Conservation (phyloP, 2,329 filamentous ascomycete species). For the Aspergillus melleus region DNA sequence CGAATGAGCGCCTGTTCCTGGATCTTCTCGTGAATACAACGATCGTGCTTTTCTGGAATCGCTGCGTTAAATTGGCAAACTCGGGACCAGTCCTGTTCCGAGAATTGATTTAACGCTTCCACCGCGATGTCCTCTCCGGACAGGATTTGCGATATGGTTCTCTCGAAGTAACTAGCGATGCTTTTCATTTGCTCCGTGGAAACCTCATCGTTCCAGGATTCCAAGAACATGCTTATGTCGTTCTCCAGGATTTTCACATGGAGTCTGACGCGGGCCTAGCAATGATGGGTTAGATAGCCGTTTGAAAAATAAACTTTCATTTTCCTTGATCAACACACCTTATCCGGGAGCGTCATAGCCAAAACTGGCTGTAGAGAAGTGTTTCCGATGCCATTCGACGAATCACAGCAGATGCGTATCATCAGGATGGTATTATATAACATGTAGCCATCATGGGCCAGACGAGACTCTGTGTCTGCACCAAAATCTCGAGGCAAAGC, state of each 20-base stretch:
- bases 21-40: slow-evolving; percentile 40
- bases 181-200: slow-evolving; percentile 43
- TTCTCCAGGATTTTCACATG: slow-evolving; percentile 37
- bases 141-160: slow-evolving; percentile 51
- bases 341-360: slow-evolving; percentile 31
- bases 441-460: slow-evolving; percentile 19
- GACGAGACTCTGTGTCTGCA: slow-evolving; percentile 7
- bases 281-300: slow-evolving; percentile 6
- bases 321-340: slow-evolving; percentile 25
- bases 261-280: slow-evolving; percentile 37
- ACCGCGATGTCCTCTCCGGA: slow-evolving; percentile 44
- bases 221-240: slow-evolving; percentile 38
- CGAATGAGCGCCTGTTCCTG: slow-evolving; percentile 38
- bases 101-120: slow-evolving; percentile 55
- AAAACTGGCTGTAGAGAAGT: slow-evolving; percentile 25
- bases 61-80: slow-evolving; percentile 56
- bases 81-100: slow-evolving; percentile 56
- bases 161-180: slow-evolving; percentile 55
- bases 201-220: slow-evolving; percentile 41
- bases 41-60: slow-evolving; percentile 39
- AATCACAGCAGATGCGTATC: slow-evolving; percentile 32
- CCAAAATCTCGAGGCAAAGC: slow-evolving; percentile 10
- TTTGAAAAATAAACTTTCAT: neutral
- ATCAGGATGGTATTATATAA: slow-evolving; percentile 40
- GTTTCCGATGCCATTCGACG: slow-evolving; percentile 15